phyloP scores from a whole-genome alignment of 768 basidiomycete species.

The Arthromyces matolae region DNA sequence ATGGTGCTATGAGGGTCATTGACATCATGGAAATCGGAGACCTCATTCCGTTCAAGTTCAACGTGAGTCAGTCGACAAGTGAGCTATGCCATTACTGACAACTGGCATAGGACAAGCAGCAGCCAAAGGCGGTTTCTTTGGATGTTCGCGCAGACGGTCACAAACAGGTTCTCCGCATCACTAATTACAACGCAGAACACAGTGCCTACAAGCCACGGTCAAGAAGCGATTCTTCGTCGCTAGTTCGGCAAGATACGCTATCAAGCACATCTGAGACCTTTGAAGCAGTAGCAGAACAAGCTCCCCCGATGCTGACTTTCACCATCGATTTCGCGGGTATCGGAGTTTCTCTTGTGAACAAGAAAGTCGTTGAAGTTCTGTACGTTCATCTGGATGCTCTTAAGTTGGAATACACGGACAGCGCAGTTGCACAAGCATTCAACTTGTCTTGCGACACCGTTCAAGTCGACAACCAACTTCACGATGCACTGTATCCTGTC shows the following conservation, averaged over 20 bases:
- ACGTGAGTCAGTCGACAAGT: slow-evolving; percentile 39
- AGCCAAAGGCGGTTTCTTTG: slow-evolving; percentile 69
- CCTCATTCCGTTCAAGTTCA: slow-evolving; percentile 84
- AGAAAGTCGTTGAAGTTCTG: slow-evolving; percentile 81
- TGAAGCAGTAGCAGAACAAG: slow-evolving; percentile 79
- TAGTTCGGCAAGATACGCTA: slow-evolving; percentile 65
- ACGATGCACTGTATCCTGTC: slow-evolving; percentile 93
- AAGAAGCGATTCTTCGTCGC: slow-evolving; percentile 40
- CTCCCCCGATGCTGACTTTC: slow-evolving; percentile 60
- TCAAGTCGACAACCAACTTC: slow-evolving; percentile 96
- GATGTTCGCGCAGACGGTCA: slow-evolving; percentile 90
- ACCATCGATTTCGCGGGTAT: slow-evolving; percentile 82
- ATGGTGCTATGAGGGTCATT: slow-evolving; percentile 58
- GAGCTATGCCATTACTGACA: neutral
- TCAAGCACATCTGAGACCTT: slow-evolving; percentile 72
- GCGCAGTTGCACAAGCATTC: slow-evolving; percentile 72
- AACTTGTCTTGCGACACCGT: slow-evolving; percentile 81
- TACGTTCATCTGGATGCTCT: slow-evolving; percentile 79
- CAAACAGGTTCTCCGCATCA: slow-evolving; percentile 82
- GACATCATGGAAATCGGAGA: slow-evolving; percentile 97
- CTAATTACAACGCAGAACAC: slow-evolving; percentile 77
- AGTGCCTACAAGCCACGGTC: slow-evolving; percentile 85
- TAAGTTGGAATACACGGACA: slow-evolving; percentile 82
- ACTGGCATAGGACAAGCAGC: slow-evolving; percentile 44
- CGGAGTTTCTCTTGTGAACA: slow-evolving; percentile 89